Evolutionary conservation across 1,284 basidiomycete species (phyloP), one percentile per base, ranked within the genome.

Genomic region (Rhodotorula sp.): DNA sequence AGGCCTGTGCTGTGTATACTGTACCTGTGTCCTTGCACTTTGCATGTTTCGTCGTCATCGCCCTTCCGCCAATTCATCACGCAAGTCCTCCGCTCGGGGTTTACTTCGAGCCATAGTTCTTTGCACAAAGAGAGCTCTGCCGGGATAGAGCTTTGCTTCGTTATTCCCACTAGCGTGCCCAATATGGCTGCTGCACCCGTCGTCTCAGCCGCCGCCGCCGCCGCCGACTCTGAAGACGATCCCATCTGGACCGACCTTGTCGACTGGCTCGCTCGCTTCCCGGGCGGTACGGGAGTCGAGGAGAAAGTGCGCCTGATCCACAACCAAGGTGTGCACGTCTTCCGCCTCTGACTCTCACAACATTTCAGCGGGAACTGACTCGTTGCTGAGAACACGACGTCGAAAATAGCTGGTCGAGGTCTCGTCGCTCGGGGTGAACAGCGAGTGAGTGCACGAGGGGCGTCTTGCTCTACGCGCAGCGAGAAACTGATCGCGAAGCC

Each of bases 341-440:
- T 15, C 1, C 26, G 22, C 29, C 29, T 37, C 14, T 8, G 6
- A 15, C 26, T 10, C 18, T 0, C 3, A 5, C 54, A 1, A n/a
- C n/a, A 10, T 4, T 17, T 6, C 7, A n/a, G 15, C 1, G 22
- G 10, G 7, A 20, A 18, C 20, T 22, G 17, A 45, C 59, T 53
- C 30, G 58, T 6, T 29, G n/a, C n/a, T n/a, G n/a, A n/a, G n/a
- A n/a, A n/a, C 20, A 20, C 14, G 6, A 14, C 4, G 20, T 33
- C 1, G n/a, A 3, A 10, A 5, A 1, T 12, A 75, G 73, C 73
- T 18, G 73, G 73, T 4, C 64, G 73, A 8, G 73, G 73, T 67
- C 69, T 75, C 4, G 70, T 75, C 20, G 73, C 69, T 3, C 55
- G 62, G 5, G 60, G 63, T 0, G 62, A 64, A 22, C 26, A 55